These are phyloP conservation scores for Polychytrium aggregatum DNA, from an alignment of 192 early-diverging fungal genomes.

Conservation along the genomic window DNA sequence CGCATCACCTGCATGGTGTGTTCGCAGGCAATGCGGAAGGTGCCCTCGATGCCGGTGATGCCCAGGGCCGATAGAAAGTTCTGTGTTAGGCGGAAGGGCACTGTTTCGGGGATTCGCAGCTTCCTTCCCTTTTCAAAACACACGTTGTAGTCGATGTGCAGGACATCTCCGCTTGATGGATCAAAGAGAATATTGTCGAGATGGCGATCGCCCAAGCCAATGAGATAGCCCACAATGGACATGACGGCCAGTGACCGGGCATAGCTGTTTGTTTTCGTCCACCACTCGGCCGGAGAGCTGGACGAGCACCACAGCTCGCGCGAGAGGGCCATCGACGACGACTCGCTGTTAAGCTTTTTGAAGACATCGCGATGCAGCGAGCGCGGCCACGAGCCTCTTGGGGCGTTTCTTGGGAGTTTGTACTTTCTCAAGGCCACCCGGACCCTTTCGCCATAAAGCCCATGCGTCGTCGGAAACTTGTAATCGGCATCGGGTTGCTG, in stretches of 20 bases:
- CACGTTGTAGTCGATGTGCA: conserved; percentile 71
- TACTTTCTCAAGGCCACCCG: no score
- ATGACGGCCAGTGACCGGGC: conserved; percentile 41
- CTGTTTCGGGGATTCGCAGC: conserved; percentile 55
- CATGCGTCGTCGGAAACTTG: no score
- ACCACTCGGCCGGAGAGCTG: conserved; percentile 16
- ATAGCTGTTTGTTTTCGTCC: conserved; percentile 26
- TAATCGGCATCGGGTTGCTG: conserved; percentile 34
- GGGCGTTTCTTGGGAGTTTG: conserved; percentile 30
- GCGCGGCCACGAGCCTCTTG: conserved; percentile 60
- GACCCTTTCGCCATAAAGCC: no score
- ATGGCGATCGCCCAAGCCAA: conserved; percentile 64
- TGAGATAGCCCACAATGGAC: conserved; percentile 52
- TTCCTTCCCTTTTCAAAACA: conserved; percentile 58
- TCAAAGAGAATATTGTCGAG: conserved; percentile 63
- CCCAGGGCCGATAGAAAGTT: conserved; percentile 29
- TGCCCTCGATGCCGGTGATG: conserved; percentile 25
- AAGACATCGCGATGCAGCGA: conserved; percentile 44
- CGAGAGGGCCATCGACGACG: conserved; percentile 51
- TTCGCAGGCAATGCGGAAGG: conserved; percentile 29
- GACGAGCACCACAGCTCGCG: conserved; percentile 57
- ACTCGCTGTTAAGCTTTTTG: conserved; percentile 47
- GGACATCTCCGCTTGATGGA: conserved; percentile 28
- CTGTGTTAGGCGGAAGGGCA: conserved; percentile 65
- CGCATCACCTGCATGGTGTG: conserved; percentile 21